phyloP scores from a whole-genome alignment of 768 basidiomycete genomes.

The Tylopilus rubrobrunneus region DNA sequence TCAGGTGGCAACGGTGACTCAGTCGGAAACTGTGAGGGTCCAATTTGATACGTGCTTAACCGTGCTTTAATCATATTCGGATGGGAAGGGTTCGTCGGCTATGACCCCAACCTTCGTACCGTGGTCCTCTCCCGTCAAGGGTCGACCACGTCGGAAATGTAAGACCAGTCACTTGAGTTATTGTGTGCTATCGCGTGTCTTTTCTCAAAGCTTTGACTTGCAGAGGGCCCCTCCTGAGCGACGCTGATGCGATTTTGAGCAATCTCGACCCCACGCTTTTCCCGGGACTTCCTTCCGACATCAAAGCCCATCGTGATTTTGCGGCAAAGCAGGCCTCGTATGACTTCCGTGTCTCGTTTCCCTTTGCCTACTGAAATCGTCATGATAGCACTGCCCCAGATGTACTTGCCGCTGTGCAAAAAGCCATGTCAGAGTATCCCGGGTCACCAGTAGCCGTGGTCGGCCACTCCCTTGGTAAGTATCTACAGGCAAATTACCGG shows the following conservation, averaged over 20 bases:
- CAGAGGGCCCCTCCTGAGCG: background rate
- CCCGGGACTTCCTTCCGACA: constrained; percentile 41
- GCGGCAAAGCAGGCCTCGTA: constrained; percentile 40
- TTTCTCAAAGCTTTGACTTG: too few species aligned
- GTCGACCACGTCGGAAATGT: constrained; percentile 29
- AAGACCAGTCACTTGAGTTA: background rate
- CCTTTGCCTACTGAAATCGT: background rate
- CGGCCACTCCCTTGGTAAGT: too few species aligned
- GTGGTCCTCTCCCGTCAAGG: constrained; percentile 35
- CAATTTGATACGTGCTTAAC: background rate
- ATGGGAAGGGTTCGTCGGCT: constrained; percentile 39
- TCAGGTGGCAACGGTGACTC: constrained; percentile 43
- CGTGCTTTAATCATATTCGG: too few species aligned
- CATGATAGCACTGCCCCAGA: constrained; percentile 25
- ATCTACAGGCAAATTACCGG: too few species aligned
- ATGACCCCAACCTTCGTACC: constrained; percentile 34
- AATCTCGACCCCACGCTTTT: constrained; percentile 35
- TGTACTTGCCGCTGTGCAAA: constrained; percentile 44
- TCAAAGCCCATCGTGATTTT: constrained; percentile 49
- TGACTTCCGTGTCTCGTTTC: constrained; percentile 4
- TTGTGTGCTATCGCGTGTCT: too few species aligned
- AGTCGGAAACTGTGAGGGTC: constrained; percentile 34
- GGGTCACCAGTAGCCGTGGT: too few species aligned
- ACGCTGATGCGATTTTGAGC: too few species aligned
- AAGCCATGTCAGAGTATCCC: too few species aligned